Percentiles rank a stretch among this genome's conserved stretches.
phyloP scores from a whole-genome alignment of 768 basidiomycete species.

The Boletus rubroflammeus region DNA sequence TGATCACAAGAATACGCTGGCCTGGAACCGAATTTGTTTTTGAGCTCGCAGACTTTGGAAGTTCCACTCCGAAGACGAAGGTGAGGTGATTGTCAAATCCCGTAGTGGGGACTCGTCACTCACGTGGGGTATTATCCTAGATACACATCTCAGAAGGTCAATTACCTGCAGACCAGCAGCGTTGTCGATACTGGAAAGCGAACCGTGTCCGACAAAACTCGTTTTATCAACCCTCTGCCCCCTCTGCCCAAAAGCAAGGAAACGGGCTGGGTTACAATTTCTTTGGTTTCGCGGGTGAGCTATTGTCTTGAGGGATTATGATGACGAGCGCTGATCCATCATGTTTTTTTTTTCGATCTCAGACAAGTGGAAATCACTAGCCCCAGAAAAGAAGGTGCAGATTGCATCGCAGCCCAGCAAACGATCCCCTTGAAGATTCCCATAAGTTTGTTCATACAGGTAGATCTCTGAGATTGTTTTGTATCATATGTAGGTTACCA shows the following conservation, averaged over 20 bases:
- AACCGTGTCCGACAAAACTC: conserved; percentile 28
- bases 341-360: neutral
- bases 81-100: conserved; percentile 2
- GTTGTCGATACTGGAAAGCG: conserved; percentile 31
- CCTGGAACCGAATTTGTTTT: conserved; percentile 28
- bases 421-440: neutral
- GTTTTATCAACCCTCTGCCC: conserved; percentile 26
- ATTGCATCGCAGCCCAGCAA: conserved; percentile 13
- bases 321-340: neutral
- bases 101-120: neutral
- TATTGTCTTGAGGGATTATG: neutral
- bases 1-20: conserved; percentile 26
- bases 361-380: conserved; percentile 27
- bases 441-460: neutral
- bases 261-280: conserved; percentile 15
- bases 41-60: conserved; percentile 24
- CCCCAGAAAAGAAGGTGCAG: conserved; percentile 19
- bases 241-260: conserved; percentile 8
- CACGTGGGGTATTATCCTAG: conserved; percentile 4
- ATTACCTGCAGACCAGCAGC: conserved; percentile 20
- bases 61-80: conserved; percentile 30
- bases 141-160: conserved; percentile 26
- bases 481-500: conserved; percentile 3
- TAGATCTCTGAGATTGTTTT: neutral
- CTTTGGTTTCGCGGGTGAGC: conserved; percentile 22